phyloP scores from a whole-genome alignment of 768 basidiomycete genomes.

The Tricholoma hemisulphureum region DNA sequence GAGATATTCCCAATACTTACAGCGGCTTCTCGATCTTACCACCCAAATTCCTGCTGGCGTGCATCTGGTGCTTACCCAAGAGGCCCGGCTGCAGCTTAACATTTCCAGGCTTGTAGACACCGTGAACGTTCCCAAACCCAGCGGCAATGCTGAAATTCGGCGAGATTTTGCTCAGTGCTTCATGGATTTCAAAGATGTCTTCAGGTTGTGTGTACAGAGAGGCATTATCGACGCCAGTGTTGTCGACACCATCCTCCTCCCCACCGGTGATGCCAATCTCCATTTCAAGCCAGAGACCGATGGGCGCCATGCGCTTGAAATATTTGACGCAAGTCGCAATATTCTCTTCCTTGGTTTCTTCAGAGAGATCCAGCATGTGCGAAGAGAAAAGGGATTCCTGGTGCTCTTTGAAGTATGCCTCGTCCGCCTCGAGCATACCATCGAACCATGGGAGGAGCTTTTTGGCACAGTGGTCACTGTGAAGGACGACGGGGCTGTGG shows the following conservation, averaged over 20 bases:
- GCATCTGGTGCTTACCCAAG: conserved; percentile 85
- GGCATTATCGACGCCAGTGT: conserved; percentile 91
- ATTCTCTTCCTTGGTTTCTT: conserved; percentile 90
- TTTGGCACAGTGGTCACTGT: conserved; percentile 98
- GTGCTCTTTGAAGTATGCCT: conserved; percentile 88
- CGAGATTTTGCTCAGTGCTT: conserved; percentile 76
- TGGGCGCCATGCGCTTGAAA: conserved; percentile 90
- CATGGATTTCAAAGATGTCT: conserved; percentile 90
- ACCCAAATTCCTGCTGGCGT: conserved; percentile 66
- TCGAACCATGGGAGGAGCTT: conserved; percentile 99
- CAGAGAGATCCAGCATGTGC: conserved; percentile 99
- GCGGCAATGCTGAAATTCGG: conserved; percentile 98
- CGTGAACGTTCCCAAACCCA: conserved; percentile 98
- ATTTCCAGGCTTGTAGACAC: conserved; percentile 99
- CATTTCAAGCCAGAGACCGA: conserved; percentile 99
- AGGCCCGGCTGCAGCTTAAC: conserved; percentile 91
- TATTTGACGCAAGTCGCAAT: conserved; percentile 92
- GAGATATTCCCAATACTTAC: conserved; percentile 43
- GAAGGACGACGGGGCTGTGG: conserved; percentile 87
- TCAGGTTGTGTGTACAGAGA: conserved; percentile 96
- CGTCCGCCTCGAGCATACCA: conserved; percentile 96
- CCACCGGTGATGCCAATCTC: conserved; percentile 99
- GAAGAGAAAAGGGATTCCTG: conserved; percentile 89
- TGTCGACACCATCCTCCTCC: conserved; percentile 99
- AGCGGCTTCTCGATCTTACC: conserved; percentile 71